Base-by-base conservation (phyloP, 352 stramenopile species). In the Globisporangium irregulare region DNA sequence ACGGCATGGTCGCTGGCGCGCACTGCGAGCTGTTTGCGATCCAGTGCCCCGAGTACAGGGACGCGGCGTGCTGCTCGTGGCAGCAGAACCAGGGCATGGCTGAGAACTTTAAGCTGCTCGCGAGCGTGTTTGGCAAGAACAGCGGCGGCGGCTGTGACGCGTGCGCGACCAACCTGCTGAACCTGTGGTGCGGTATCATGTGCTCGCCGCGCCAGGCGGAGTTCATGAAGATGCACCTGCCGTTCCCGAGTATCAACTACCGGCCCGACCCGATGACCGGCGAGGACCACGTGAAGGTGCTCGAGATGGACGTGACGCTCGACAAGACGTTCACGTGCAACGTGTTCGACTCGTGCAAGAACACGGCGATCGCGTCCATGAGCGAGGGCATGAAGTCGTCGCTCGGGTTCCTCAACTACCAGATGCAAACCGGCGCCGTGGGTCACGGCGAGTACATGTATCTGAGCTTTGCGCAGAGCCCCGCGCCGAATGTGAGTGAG, bases 11-110 rank as follows among this genome's bases (percentile, higher is more conserved):
- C 7, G 85, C 87, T 1, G 87, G 87, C 8, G 71, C 83, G n/a
- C 82, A 90, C 66, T 95, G 87, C 72, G 68, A 87, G 32, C 73
- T 89, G 53, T 90, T 86, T 55, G 66, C 77, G 56, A 88, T 95
- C 67, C 87, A 96, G 64, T 97, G 90, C 64, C 90, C 90, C n/a
- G 84, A 89, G 48, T 96, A 96, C 75, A 79, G 79, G 46, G 75
- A 84, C 60, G 64, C 72, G 0, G 86, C 88, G 5, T 97, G 90
- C 72, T 97, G 90, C 72, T 91, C 87, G 58, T 97, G 90, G 90
- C 87, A 97, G 71, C 90, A 97, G 76, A 97, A 97, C 69, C 86
- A 93, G 58, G 87, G 78, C 1, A 80, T 97, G 70, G 91, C 88
- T 34, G 78, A 94, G 69, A 96, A 96, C 70, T 95, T 95, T 65